Percentiles rank a stretch among this genome's conserved stretches.
These are phyloP conservation scores for Isabelozyma pseudorhagii DNA, from an alignment of 805 yeast species.

Conservation along the genomic window DNA sequence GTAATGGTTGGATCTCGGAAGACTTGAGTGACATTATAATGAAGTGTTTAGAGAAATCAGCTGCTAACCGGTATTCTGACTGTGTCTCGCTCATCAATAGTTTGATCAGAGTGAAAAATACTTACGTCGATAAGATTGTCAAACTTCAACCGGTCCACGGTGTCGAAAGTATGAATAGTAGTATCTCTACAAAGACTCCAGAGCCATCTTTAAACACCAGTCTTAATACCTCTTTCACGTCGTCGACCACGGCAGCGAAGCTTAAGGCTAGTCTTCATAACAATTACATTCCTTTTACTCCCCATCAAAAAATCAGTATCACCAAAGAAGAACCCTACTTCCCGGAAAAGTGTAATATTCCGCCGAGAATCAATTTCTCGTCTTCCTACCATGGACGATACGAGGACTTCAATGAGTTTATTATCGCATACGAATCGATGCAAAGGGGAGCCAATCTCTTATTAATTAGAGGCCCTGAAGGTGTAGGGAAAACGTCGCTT, in stretches of 20 bases:
- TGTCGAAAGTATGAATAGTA: neutral
- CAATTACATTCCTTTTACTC: neutral
- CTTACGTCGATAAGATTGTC: slow-evolving; percentile 9
- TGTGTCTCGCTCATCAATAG: slow-evolving; percentile 34
- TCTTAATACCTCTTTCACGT: neutral
- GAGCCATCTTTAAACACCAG: neutral
- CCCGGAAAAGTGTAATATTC: slow-evolving; percentile 1
- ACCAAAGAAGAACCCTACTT: neutral
- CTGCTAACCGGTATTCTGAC: slow-evolving; percentile 35
- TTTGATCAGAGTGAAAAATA: slow-evolving; percentile 20
- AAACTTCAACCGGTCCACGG: neutral
- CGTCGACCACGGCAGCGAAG: neutral
- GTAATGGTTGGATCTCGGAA: slow-evolving; percentile 22
- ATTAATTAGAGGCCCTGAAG: slow-evolving; percentile 40
- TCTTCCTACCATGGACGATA: slow-evolving; percentile 11
- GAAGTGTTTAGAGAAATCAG: slow-evolving; percentile 40
- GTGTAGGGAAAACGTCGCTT: slow-evolving; percentile 45
- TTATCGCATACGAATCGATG: slow-evolving; percentile 5
- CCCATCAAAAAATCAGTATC: neutral
- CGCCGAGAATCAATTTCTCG: slow-evolving; percentile 6
- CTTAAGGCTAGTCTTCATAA: neutral
- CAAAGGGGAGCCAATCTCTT: slow-evolving; percentile 16
- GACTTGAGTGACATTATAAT: slow-evolving; percentile 37
- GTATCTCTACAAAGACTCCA: neutral
- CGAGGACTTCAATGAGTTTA: slow-evolving; percentile 5